Conservation (phyloP, 2,329 filamentous ascomycete genomes). For the Nemania abortiva region DNA sequence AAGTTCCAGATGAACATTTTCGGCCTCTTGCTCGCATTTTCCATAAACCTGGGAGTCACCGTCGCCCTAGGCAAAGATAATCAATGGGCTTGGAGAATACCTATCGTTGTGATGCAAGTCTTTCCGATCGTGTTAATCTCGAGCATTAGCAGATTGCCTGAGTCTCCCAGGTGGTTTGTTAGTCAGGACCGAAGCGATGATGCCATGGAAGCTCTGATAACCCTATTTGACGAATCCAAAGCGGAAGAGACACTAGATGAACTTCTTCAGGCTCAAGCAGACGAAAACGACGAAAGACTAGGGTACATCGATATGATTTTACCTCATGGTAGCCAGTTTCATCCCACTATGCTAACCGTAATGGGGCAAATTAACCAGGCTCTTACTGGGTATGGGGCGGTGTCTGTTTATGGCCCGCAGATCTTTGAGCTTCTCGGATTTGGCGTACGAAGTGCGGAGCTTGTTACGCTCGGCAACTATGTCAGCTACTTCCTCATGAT, state of each 20-base stretch:
- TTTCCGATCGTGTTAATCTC: slow-evolving; percentile 67
- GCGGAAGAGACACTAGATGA: slow-evolving; percentile 63
- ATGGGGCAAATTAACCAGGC: slow-evolving; percentile 74
- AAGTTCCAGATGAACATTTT: slow-evolving; percentile 75
- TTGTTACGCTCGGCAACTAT: slow-evolving; percentile 71
- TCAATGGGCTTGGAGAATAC: slow-evolving; percentile 72
- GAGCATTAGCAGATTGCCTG: slow-evolving; percentile 65
- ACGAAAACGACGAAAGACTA: slow-evolving; percentile 61
- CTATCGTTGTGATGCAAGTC: slow-evolving; percentile 71
- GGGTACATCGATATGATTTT: slow-evolving; percentile 69
- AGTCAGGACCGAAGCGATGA: slow-evolving; percentile 63
- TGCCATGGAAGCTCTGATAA: slow-evolving; percentile 61
- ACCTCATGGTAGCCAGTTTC: slow-evolving; percentile 66
- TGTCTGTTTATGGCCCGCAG: slow-evolving; percentile 72
- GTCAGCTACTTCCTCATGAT: slow-evolving; percentile 71
- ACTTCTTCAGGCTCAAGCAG: slow-evolving; percentile 62
- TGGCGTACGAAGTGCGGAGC: slow-evolving; percentile 62
- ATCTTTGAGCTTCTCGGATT: slow-evolving; percentile 73
- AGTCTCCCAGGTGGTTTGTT: slow-evolving; percentile 69
- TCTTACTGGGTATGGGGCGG: slow-evolving; percentile 68
- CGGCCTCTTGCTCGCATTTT: slow-evolving; percentile 70
- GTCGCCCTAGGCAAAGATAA: slow-evolving; percentile 64
- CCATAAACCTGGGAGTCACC: slow-evolving; percentile 68
- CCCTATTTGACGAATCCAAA: slow-evolving; percentile 63
- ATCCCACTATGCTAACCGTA: slow-evolving; percentile 70